Conservation (phyloP, 805 yeast genomes). For the Kodamaea kaohsiungensis region DNA sequence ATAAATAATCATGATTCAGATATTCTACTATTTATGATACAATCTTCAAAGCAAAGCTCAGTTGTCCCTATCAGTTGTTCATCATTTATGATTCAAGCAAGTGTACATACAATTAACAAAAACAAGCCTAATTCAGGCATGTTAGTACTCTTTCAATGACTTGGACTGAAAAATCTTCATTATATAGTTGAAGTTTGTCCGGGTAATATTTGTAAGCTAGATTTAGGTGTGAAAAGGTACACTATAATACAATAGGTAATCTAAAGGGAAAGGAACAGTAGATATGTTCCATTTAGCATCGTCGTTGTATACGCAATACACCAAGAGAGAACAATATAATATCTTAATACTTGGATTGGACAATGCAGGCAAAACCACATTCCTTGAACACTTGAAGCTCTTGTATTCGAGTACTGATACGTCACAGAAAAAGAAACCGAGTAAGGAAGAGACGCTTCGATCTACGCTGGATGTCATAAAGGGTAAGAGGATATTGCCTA, state of each 20-base stretch:
- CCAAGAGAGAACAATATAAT: slow-evolving; percentile 47
- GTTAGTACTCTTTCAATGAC: not conserved
- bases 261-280: not conserved
- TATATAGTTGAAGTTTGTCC: slow-evolving; percentile 7
- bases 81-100: slow-evolving; percentile 10
- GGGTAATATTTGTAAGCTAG: no score
- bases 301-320: slow-evolving; percentile 45
- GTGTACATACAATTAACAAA: slow-evolving; percentile 1
- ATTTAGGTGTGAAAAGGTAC: no score
- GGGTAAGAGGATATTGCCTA: slow-evolving; percentile 74
- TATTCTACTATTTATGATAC: slow-evolving; percentile 17
- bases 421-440: slow-evolving; percentile 15
- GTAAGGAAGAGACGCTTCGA: slow-evolving; percentile 10
- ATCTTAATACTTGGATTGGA: slow-evolving; percentile 83
- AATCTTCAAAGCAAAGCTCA: slow-evolving; percentile 19
- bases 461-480: slow-evolving; percentile 28
- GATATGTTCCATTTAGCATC: slow-evolving; percentile 46
- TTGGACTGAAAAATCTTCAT: not conserved
- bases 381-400: slow-evolving; percentile 41
- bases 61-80: slow-evolving; percentile 22
- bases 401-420: slow-evolving; percentile 32
- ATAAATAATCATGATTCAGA: slow-evolving; percentile 10
- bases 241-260: not conserved
- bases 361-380: slow-evolving; percentile 89
- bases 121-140: no score